Evolutionary conservation across 768 basidiomycete species (phyloP).

Genomic region (Suillus paluster): DNA sequence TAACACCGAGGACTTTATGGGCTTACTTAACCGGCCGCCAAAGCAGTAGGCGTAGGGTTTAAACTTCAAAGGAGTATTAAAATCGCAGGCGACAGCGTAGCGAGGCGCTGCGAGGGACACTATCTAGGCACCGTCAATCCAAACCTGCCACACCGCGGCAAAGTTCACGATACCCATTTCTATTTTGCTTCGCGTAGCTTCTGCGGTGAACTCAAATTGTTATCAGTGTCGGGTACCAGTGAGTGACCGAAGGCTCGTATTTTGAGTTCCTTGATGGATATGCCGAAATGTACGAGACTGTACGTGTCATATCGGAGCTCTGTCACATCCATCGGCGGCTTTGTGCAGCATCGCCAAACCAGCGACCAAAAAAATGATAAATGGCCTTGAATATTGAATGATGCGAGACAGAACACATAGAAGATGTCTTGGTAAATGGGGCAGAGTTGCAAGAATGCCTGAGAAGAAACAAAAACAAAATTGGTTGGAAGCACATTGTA

Average conservation of each 20-base stretch:
- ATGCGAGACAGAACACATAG: constrained; percentile 9
- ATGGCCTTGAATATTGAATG: constrained; percentile 6
- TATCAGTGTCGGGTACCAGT: neutral
- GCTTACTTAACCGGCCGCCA: neutral
- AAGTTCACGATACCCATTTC: neutral
- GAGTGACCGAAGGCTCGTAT: constrained; percentile 3
- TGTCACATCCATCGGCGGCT: neutral
- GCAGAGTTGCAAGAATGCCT: constrained; percentile 17
- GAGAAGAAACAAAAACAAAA: constrained; percentile 6
- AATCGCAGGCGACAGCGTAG: neutral
- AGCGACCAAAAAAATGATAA: constrained; percentile 1
- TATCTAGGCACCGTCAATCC: neutral
- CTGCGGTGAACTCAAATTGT: constrained; percentile 5
- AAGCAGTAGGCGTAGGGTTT: neutral
- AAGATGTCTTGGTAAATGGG: constrained; percentile 25
- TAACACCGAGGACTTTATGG: constrained; percentile 5
- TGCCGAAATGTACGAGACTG: constrained; percentile 1
- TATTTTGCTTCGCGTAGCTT: neutral
- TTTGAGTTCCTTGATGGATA: neutral
- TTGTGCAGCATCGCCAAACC: neutral
- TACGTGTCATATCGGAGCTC: neutral
- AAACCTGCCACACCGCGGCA: neutral
- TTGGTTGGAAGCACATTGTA: constrained; percentile 5
- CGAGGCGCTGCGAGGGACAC: constrained; percentile 1
- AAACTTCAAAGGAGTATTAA: constrained; percentile 1